Conservation (phyloP, 352 stramenopile species). For the Phytopythium boreale region DNA sequence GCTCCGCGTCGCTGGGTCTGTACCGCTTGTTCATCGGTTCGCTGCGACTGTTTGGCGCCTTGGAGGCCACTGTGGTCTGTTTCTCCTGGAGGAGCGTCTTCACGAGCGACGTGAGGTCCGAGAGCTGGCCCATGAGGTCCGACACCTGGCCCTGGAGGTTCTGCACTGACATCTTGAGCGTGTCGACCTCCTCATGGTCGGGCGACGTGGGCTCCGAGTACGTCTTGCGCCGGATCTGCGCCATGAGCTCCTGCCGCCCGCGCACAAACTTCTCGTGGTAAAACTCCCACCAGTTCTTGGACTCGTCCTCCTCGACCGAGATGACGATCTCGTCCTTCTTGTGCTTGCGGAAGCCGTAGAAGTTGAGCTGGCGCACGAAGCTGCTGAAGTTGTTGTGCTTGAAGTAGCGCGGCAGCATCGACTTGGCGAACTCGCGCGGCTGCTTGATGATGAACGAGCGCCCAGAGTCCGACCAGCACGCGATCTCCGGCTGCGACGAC, state of each 20-base stretch:
- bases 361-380: slow-evolving; percentile 93
- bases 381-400: slow-evolving; percentile 95
- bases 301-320: slow-evolving; percentile 65
- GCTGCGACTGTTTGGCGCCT: not conserved
- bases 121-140: slow-evolving; percentile 75
- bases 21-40: slow-evolving; percentile 45
- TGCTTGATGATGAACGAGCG: slow-evolving; percentile 91
- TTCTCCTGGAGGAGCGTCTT: slow-evolving; percentile 73
- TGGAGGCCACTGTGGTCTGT: slow-evolving; percentile 1
- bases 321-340: slow-evolving; percentile 90
- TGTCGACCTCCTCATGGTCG: slow-evolving; percentile 76
- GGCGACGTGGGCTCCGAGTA: slow-evolving; percentile 80
- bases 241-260: slow-evolving; percentile 82
- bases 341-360: slow-evolving; percentile 93
- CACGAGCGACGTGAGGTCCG: slow-evolving; percentile 67
- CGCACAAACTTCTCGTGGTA: slow-evolving; percentile 90
- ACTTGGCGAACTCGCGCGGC: slow-evolving; percentile 89
- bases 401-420: slow-evolving; percentile 91
- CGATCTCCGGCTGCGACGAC: slow-evolving; percentile 71
- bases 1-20: slow-evolving; percentile 20
- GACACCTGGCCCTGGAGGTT: slow-evolving; percentile 70
- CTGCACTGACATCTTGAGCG: slow-evolving; percentile 70
- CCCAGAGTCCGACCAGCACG: slow-evolving; percentile 77
- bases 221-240: slow-evolving; percentile 85
- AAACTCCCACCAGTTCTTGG: slow-evolving; percentile 90